These are phyloP conservation scores for Phytophthora multivora DNA, from an alignment of 352 stramenopile species.

Conservation along the genomic window DNA sequence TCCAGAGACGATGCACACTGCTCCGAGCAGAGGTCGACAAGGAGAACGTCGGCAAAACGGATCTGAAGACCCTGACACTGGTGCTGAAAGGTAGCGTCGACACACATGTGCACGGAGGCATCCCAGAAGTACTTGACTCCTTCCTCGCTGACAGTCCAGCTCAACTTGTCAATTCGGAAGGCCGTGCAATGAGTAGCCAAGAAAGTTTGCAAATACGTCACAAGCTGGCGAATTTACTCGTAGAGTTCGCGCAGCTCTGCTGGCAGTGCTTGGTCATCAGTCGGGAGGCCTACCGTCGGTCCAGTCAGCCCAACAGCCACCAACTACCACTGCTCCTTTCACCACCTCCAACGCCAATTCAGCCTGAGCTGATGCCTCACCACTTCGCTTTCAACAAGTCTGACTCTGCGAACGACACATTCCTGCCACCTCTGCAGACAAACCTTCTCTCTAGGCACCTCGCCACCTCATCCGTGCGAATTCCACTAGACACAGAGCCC, in stretches of 20 bases:
- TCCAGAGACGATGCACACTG: conserved; percentile 61
- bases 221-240: conserved; percentile 57
- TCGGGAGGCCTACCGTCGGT: conserved; percentile 56
- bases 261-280: conserved; percentile 65
- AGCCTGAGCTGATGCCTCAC: conserved; percentile 12
- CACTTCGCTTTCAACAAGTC: conserved; percentile 5
- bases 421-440: conserved; percentile 14
- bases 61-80: conserved; percentile 78
- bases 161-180: conserved; percentile 40
- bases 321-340: conserved; percentile 5
- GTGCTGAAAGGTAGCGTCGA: conserved; percentile 85
- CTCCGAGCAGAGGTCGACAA: conserved; percentile 65
- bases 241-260: conserved; percentile 63
- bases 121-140: conserved; percentile 73
- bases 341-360: conserved; percentile 2
- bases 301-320: conserved; percentile 9
- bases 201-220: conserved; percentile 43
- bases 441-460: not conserved
- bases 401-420: conserved; percentile 8
- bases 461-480: not conserved
- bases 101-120: conserved; percentile 75
- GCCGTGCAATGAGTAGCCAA: conserved; percentile 35
- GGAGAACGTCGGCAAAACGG: conserved; percentile 43
- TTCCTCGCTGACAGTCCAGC: conserved; percentile 43
- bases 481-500: not conserved